These are phyloP conservation scores for Salix brachista DNA, from an alignment of 345 rosid species.

Conservation along the genomic window DNA sequence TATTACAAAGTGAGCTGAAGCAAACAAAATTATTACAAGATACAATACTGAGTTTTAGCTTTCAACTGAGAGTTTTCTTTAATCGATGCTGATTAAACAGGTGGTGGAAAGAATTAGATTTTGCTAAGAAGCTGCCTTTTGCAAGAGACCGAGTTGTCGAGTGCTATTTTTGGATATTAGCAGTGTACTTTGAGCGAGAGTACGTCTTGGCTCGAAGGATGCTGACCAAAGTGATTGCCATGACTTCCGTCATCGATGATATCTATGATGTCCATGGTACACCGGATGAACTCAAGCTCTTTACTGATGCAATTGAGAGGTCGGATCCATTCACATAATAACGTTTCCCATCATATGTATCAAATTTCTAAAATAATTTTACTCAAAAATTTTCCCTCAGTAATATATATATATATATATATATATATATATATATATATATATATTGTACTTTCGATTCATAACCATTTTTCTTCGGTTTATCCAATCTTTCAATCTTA, in stretches of 20 bases:
- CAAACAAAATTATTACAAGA: too few species aligned
- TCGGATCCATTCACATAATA: neutral
- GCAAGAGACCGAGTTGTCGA: constrained; percentile 26
- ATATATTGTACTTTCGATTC: too few species aligned
- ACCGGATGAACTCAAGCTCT: constrained; percentile 16
- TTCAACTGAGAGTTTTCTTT: neutral
- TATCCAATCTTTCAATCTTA: too few species aligned
- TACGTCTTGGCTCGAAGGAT: constrained; percentile 9
- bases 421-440: too few species aligned
- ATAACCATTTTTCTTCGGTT: too few species aligned
- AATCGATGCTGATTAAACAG: neutral
- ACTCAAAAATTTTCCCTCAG: too few species aligned
- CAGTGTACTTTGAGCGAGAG: constrained; percentile 20
- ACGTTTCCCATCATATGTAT: too few species aligned
- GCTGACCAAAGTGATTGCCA: constrained; percentile 8
- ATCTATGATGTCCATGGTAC: constrained; percentile 22
- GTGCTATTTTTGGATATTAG: constrained; percentile 22
- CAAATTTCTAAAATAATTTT: too few species aligned
- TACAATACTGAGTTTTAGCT: too few species aligned
- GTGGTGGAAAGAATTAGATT: constrained; percentile 31
- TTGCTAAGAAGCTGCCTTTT: constrained; percentile 17
- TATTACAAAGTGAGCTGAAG: constrained; percentile 9
- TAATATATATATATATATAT: too few species aligned
- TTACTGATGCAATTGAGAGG: constrained; percentile 22
- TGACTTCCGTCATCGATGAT: constrained; percentile 20